phyloP scores from a whole-genome alignment of 371 early-diverging fungal genomes.

The Fennellomyces sp. region DNA sequence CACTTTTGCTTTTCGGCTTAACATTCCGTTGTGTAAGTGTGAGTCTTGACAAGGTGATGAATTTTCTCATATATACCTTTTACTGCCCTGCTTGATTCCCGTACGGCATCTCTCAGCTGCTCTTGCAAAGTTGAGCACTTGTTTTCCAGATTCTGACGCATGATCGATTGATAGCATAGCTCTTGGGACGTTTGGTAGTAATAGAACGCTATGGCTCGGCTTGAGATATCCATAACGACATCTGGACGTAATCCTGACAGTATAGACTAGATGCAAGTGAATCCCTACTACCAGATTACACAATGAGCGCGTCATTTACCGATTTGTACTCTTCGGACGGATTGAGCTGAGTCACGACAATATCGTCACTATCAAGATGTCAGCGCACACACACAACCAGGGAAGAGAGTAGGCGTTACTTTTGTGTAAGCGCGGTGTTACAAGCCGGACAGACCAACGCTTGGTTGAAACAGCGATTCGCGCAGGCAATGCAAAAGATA shows the following conservation, averaged over 20 bases:
- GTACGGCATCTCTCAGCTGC: slow-evolving; percentile 44
- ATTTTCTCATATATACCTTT: slow-evolving; percentile 36
- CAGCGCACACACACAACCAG: neutral
- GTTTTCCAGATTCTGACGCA: slow-evolving; percentile 55
- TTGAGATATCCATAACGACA: slow-evolving; percentile 75
- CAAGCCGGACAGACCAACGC: slow-evolving; percentile 80
- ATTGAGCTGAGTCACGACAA: slow-evolving; percentile 67
- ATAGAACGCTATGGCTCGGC: slow-evolving; percentile 77
- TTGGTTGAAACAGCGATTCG: slow-evolving; percentile 56
- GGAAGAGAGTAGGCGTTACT: slow-evolving; percentile 34
- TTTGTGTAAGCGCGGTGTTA: slow-evolving; percentile 59
- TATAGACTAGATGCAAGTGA: slow-evolving; percentile 52
- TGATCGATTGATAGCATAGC: slow-evolving; percentile 56
- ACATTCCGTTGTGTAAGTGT: neutral
- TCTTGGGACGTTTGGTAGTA: slow-evolving; percentile 79
- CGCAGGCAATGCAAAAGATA: slow-evolving; percentile 79
- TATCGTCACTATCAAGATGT: slow-evolving; percentile 60
- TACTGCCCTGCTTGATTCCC: slow-evolving; percentile 57
- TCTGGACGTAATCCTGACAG: slow-evolving; percentile 79
- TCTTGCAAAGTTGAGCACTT: slow-evolving; percentile 51
- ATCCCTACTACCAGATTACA: neutral
- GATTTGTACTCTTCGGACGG: slow-evolving; percentile 78
- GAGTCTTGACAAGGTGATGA: neutral
- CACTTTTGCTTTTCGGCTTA: slow-evolving; percentile 17
- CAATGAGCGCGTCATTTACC: slow-evolving; percentile 14